Conservation (phyloP, 129 eudicot species). For the Silybum marianum region DNA sequence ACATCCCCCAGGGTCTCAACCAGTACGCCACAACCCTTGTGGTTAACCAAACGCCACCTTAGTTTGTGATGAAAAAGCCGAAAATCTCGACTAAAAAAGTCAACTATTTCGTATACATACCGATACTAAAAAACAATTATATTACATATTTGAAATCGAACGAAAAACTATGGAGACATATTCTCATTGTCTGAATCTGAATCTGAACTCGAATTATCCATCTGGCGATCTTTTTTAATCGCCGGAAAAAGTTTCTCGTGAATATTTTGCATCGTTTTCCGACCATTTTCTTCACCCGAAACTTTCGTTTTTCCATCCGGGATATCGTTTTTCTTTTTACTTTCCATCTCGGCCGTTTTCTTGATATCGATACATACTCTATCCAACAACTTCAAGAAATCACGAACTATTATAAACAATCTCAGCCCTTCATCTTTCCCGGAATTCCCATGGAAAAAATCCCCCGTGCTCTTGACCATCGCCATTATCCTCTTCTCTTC, state of each 20-base stretch:
- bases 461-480: slow-evolving; percentile 70
- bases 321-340: slow-evolving; percentile 11
- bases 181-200: slow-evolving; percentile 42
- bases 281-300: slow-evolving; percentile 23
- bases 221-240: slow-evolving; percentile 43
- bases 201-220: slow-evolving; percentile 53
- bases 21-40: no score
- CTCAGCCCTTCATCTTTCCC: slow-evolving; percentile 74
- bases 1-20: no score
- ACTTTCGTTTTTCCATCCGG: slow-evolving; percentile 27
- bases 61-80: background rate
- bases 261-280: slow-evolving; percentile 21
- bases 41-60: no score
- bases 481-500: slow-evolving; percentile 70
- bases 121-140: background rate
- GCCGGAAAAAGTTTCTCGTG: slow-evolving; percentile 61
- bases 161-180: slow-evolving; percentile 36
- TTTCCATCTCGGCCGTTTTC: slow-evolving; percentile 27
- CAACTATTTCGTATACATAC: background rate
- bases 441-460: slow-evolving; percentile 79
- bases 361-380: slow-evolving; percentile 53
- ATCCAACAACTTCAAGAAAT: slow-evolving; percentile 67
- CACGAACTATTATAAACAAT: slow-evolving; percentile 64
- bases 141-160: slow-evolving; percentile 12
- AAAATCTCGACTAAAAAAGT: background rate